phyloP scores from a whole-genome alignment of 495 filamentous ascomycete genomes.

The Podospora bellae-mahoneyi region DNA sequence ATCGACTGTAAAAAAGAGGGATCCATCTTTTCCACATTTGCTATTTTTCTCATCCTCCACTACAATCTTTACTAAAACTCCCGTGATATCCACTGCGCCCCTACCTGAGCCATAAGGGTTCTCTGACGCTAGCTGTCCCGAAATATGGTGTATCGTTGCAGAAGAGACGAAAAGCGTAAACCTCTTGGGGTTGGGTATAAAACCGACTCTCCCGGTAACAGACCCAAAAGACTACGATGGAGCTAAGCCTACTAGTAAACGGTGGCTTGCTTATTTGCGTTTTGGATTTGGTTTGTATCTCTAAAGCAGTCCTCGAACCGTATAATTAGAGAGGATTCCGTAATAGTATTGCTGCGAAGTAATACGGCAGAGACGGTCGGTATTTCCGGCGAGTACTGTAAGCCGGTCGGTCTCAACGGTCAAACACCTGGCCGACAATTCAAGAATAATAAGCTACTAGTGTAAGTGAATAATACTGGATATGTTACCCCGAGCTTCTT shows the following conservation, averaged over 20 bases:
- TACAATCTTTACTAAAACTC: not conserved
- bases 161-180: not conserved
- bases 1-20: not conserved
- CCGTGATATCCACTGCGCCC: not conserved
- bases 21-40: not conserved
- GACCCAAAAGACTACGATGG: not conserved
- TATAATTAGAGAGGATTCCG: not conserved
- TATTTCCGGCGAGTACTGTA: not conserved
- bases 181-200: not conserved
- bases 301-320: not conserved
- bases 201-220: not conserved
- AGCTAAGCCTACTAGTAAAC: not conserved
- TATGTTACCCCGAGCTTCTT: not conserved
- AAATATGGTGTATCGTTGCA: not conserved
- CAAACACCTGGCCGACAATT: not conserved
- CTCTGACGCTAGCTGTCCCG: not conserved
- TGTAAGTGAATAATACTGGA: not conserved
- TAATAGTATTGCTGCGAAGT: not conserved
- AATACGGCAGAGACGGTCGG: not conserved
- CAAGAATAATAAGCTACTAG: not conserved
- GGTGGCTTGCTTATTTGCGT: not conserved
- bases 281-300: not conserved
- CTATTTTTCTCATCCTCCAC: not conserved
- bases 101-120: not conserved
- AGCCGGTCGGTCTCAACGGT: not conserved